Evolutionary conservation across 2,329 filamentous ascomycete species (phyloP).

Genomic region (Trichoderma polysporum): DNA sequence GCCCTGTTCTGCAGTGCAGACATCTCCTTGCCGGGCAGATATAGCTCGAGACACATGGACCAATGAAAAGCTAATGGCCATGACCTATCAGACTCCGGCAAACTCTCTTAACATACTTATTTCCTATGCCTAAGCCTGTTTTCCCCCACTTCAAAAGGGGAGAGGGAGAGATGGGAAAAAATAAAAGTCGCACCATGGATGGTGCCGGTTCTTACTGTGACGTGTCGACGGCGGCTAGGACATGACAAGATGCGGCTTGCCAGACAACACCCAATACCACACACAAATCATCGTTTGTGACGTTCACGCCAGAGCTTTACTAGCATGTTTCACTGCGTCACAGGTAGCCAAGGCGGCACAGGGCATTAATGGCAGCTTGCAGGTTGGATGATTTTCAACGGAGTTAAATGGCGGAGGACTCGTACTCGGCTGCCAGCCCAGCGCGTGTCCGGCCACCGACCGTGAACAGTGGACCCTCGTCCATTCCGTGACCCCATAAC

Average conservation of each 20-base stretch:
- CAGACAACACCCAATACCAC: not conserved
- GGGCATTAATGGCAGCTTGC: not conserved
- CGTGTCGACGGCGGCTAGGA: conserved; percentile 13
- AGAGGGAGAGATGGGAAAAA: not conserved
- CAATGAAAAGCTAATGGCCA: not conserved
- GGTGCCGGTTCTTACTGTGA: not conserved
- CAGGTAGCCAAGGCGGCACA: not conserved
- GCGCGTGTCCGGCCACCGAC: not conserved
- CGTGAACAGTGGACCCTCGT: not conserved
- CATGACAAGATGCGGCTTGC: conserved; percentile 3
- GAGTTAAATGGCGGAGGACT: not conserved
- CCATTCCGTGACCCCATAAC: conserved; percentile 4
- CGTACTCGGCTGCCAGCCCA: conserved; percentile 9
- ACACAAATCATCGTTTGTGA: not conserved
- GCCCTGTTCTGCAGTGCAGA: conserved; percentile 9
- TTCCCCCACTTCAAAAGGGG: not conserved
- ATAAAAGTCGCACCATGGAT: conserved; percentile 2
- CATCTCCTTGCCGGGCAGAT: not conserved
- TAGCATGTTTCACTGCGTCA: conserved; percentile 16
- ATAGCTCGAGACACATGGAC: conserved; percentile 6
- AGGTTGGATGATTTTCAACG: not conserved
- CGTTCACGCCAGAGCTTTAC: not conserved
- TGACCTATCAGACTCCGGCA: conserved; percentile 4
- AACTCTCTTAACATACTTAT: not conserved
- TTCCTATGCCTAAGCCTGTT: not conserved